Conservation (phyloP, 768 basidiomycete species). For the Lentinula aciculospora region DNA sequence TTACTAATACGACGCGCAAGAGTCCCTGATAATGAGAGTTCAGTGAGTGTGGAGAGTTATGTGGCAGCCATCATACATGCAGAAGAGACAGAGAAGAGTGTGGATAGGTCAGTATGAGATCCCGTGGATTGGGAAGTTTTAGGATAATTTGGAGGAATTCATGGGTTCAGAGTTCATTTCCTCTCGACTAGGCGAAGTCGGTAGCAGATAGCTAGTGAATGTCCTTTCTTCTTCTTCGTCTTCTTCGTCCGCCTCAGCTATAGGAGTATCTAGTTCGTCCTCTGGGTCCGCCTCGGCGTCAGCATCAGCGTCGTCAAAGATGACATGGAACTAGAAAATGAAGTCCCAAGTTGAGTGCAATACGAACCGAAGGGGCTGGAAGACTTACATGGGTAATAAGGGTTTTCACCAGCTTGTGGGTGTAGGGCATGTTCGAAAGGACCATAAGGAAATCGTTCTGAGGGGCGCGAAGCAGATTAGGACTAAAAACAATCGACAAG, state of each 20-base stretch:
- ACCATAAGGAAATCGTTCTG: conserved; percentile 76
- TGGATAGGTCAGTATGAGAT: neutral
- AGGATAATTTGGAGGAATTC: neutral
- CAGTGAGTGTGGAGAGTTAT: neutral
- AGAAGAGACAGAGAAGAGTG: neutral
- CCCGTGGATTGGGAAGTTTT: neutral
- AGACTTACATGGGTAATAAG: conserved; percentile 68
- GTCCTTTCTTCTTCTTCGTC: conserved; percentile 24
- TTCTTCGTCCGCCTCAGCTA: conserved; percentile 65
- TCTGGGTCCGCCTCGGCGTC: conserved; percentile 57
- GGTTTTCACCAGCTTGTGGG: conserved; percentile 70
- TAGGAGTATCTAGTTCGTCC: conserved; percentile 60
- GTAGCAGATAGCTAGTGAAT: conserved; percentile 3
- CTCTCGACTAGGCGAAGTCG: neutral
- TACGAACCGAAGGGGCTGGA: neutral
- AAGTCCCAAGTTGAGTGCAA: conserved; percentile 8
- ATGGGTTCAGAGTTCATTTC: neutral
- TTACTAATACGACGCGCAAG: neutral
- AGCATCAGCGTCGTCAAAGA: conserved; percentile 67
- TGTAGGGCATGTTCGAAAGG: conserved; percentile 73
- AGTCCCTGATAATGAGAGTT: neutral
- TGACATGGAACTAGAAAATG: conserved; percentile 46
- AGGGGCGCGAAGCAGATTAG: conserved; percentile 71
- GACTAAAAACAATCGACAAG: conserved; percentile 82
- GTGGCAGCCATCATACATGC: neutral